Evolutionary conservation across 441 rosid species (phyloP), one percentile per base, ranked within the genome.

Genomic region (Macaranga tanarius): DNA sequence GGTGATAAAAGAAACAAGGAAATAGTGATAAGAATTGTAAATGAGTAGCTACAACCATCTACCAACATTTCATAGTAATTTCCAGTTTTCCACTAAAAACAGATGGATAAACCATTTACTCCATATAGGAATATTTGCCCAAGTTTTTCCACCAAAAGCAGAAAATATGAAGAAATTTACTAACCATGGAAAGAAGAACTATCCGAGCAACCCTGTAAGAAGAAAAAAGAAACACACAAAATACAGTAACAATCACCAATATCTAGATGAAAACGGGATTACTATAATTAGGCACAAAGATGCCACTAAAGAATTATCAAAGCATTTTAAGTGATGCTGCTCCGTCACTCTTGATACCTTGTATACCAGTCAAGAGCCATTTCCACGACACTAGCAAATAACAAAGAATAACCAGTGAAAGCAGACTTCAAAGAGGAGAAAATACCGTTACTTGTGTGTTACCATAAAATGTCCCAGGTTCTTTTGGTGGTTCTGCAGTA

Each of bases 131-230:
- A 34, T 34, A 34, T 34, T 34, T 10, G 65, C 31, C 11, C 15
- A 40, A 68, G 55, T 12, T 26, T 45, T 5, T n/a, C 25, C 15
- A 59, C 9, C 16, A 9, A 61, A 54, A 52, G 15, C 40, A 28
- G 31, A 17, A 13, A 62, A 63, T 38, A 10, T 65, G 50, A 38
- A 51, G 59, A 52, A 67, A 67, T 45, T 31, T 13, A 44, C 76
- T 48, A 2, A 72, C 73, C 69, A 9, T 51, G 22, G 40, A 72
- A 71, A 63, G 71, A 48, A 45, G 74, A 75, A 57, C 45, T 28
- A 8, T 45, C 23, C 40, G n/a, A 58, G 20, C 17, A 57, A 19
- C 67, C 54, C 74, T 47, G 71, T 61, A 64, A 56, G 50, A 17
- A 45, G 52, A 15, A 20, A 44, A 63, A 1, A 52, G 7, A 7